Conservation (phyloP, 495 filamentous ascomycete genomes). For the Astrocystis sublimbata region DNA sequence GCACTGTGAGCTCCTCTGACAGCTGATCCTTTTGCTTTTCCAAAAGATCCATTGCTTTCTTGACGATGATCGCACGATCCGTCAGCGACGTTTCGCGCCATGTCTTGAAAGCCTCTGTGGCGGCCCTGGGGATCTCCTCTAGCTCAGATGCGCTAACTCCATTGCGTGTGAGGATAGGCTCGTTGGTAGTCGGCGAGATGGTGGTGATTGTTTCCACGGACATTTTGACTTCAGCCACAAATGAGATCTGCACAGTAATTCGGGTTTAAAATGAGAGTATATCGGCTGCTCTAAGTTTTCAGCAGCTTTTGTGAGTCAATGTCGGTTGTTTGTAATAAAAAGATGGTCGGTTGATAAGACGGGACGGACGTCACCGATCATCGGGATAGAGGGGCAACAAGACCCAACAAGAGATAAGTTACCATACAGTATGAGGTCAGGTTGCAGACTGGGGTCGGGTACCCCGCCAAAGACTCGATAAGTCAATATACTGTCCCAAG, state of each 20-base stretch:
- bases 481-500: background rate
- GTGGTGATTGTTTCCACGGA: conserved; percentile 80
- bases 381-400: conserved; percentile 1
- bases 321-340: background rate
- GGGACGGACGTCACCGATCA: background rate
- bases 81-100: conserved; percentile 66
- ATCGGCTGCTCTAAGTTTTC: background rate
- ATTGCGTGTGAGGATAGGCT: conserved; percentile 71
- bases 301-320: background rate
- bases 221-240: conserved; percentile 51
- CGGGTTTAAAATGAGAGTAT: no score
- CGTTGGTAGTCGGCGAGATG: conserved; percentile 83
- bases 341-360: background rate
- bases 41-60: conserved; percentile 69
- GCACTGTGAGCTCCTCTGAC: conserved; percentile 81
- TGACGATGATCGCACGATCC: conserved; percentile 73
- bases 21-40: conserved; percentile 72
- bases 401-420: background rate
- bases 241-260: no score
- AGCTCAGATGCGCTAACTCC: conserved; percentile 69
- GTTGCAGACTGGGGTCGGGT: background rate
- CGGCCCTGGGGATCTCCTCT: conserved; percentile 60
- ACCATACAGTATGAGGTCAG: background rate
- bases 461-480: conserved; percentile 27
- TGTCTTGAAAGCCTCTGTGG: conserved; percentile 68